Evolutionary conservation across 768 basidiomycete genomes (phyloP), one percentile per base, ranked within the genome.

Genomic region (Macrolepiota fuliginosa): DNA sequence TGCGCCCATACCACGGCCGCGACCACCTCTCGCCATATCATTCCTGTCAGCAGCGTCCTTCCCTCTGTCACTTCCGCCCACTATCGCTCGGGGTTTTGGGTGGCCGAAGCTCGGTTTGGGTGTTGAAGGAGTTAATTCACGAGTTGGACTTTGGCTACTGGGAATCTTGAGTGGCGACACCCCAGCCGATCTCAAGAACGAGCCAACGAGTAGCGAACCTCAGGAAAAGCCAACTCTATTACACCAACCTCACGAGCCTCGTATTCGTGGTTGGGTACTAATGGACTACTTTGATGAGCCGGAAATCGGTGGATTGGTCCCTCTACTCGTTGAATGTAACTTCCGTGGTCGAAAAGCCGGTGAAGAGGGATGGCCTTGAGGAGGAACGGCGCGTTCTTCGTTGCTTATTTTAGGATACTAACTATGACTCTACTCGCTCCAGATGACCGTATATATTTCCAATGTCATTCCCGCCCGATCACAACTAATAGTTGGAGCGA

Each of bases 111-210:
- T 81, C 74, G 88, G 89, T 2, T 68, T 94, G 6, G 94, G 94
- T 4, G 77, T 94, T n/a, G 87, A 92, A 69, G 95, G 95, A 1
- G 87, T 95, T 42, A 98, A 98, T 68, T 79, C 78, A 24, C 80
- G 88, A n/a, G 75, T 93, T 2, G 87, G 82, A 2, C 76, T 74
- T 57, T 96, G 92, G 90, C 70, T 94, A 19, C 69, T 94, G 47
- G 80, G 83, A 40, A 73, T 76, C 62, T 72, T 94, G 54, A 69
- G 59, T 25, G 47, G 56, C 37, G 40, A 56, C 13, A 25, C 36
- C 29, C 49, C 62, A 40, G 66, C 61, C 37, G 46, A 62, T 40
- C 19, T 58, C 19, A 61, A 64, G 49, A 37, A 17, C 64, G 62
- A 55, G 1, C 56, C 58, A 52, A 50, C 35, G 10, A 6, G 17